Percentiles rank a stretch among this genome's conserved stretches.
phyloP scores from a whole-genome alignment of 441 rosid genomes.

The Adansonia madagascariensis region DNA sequence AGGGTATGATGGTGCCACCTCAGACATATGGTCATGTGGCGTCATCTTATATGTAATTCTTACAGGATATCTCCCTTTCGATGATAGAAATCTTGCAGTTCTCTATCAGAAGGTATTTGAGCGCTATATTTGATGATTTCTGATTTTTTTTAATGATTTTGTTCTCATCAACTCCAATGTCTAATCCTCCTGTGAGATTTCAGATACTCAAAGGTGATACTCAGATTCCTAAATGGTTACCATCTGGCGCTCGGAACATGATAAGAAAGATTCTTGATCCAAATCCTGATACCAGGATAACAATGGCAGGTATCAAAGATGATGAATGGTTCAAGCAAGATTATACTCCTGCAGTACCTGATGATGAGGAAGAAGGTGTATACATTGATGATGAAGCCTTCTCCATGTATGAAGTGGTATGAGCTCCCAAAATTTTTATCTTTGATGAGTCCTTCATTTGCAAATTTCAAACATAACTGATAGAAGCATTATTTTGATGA shows the following conservation, averaged over 20 bases:
- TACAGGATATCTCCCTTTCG: conserved; percentile 85
- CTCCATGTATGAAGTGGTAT: conserved; percentile 63
- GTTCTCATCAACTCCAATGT: background rate
- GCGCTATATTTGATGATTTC: background rate
- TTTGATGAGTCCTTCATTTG: background rate
- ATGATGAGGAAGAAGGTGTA: conserved; percentile 74
- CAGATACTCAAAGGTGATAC: conserved; percentile 93
- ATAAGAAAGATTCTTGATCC: conserved; percentile 87
- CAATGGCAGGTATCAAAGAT: conserved; percentile 64
- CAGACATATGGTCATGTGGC: conserved; percentile 96
- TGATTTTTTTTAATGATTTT: background rate
- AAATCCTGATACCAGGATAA: conserved; percentile 71
- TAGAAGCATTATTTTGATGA: conserved; percentile 15
- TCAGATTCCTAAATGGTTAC: conserved; percentile 81
- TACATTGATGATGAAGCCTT: conserved; percentile 53
- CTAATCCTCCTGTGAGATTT: conserved; percentile 23
- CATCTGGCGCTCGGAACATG: conserved; percentile 76
- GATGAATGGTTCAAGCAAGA: conserved; percentile 81
- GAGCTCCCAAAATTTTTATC: conserved; percentile 20
- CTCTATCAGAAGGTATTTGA: conserved; percentile 80
- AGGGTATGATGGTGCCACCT: conserved; percentile 93
- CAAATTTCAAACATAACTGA: conserved; percentile 19
- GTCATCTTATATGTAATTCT: conserved; percentile 86
- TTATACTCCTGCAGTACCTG: conserved; percentile 60
- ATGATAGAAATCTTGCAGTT: conserved; percentile 89